These are phyloP conservation scores for Xylariomycetidae sp. DNA, from an alignment of 2,329 filamentous ascomycete species.

Conservation along the genomic window DNA sequence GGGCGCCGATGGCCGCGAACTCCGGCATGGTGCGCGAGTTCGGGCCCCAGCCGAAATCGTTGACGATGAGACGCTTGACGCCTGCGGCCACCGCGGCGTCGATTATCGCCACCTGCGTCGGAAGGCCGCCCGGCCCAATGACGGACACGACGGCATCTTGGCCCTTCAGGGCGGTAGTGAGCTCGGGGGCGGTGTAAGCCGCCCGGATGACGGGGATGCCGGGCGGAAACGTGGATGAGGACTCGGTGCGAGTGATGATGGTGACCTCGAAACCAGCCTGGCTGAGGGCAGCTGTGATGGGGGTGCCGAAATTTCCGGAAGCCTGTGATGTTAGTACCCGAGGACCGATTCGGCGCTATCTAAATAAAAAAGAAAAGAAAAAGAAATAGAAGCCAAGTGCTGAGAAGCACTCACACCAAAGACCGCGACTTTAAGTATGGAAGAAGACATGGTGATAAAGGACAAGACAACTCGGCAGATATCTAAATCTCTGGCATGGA, in stretches of 20 bases:
- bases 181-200: constrained; percentile 14
- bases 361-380: too few species aligned
- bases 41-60: constrained; percentile 26
- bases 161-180: constrained; percentile 17
- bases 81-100: constrained; percentile 26
- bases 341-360: too few species aligned
- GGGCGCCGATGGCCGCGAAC: constrained; percentile 14
- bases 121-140: constrained; percentile 17
- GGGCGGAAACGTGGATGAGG: constrained; percentile 15
- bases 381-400: too few species aligned
- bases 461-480: too few species aligned
- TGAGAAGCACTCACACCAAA: too few species aligned
- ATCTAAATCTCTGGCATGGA: too few species aligned
- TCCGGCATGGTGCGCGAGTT: constrained; percentile 18
- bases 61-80: constrained; percentile 25
- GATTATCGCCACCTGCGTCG: constrained; percentile 16
- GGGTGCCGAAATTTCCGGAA: constrained; percentile 23
- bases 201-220: constrained; percentile 14
- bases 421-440: too few species aligned
- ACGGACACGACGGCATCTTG: constrained; percentile 25
- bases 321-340: constrained; percentile 14
- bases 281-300: constrained; percentile 20
- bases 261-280: constrained; percentile 20
- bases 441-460: too few species aligned
- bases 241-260: constrained; percentile 18